phyloP scores from a whole-genome alignment of 345 rosid species.

The Aethionema arabicum region DNA sequence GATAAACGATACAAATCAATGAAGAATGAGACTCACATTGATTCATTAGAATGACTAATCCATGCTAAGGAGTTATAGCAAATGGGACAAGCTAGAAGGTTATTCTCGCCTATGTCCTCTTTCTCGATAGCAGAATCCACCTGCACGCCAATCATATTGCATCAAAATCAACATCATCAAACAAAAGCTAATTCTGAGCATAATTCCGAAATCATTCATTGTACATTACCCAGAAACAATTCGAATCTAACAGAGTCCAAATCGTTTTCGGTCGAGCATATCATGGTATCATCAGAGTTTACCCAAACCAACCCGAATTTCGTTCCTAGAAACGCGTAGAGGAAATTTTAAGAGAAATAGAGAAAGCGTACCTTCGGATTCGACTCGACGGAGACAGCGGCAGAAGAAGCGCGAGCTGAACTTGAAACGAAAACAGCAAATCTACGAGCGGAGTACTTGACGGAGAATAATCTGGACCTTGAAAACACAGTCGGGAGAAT shows the following conservation, averaged over 20 bases:
- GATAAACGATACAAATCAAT: neutral
- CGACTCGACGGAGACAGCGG: slow-evolving; percentile 47
- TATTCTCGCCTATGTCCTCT: slow-evolving; percentile 24
- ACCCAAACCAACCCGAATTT: neutral
- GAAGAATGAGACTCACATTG: slow-evolving; percentile 46
- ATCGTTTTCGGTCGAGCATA: neutral
- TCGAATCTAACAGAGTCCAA: neutral
- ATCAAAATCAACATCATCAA: neutral
- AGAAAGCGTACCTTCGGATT: slow-evolving; percentile 41
- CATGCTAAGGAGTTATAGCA: slow-evolving; percentile 54
- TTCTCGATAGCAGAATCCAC: slow-evolving; percentile 46
- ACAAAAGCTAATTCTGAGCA: neutral
- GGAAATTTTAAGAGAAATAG: neutral
- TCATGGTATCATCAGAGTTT: neutral
- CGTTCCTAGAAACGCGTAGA: neutral
- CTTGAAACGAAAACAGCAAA: slow-evolving; percentile 10
- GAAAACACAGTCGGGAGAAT: slow-evolving; percentile 17
- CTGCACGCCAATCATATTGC: neutral
- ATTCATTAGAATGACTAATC: slow-evolving; percentile 38
- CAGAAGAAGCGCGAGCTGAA: slow-evolving; percentile 45
- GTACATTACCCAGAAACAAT: neutral
- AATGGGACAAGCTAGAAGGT: slow-evolving; percentile 75
- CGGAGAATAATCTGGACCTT: slow-evolving; percentile 21
- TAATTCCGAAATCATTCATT: neutral
- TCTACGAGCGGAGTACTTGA: slow-evolving; percentile 14